These are phyloP conservation scores for Pleurotus citrinopileatus DNA, from an alignment of 768 basidiomycete species.

Conservation along the genomic window DNA sequence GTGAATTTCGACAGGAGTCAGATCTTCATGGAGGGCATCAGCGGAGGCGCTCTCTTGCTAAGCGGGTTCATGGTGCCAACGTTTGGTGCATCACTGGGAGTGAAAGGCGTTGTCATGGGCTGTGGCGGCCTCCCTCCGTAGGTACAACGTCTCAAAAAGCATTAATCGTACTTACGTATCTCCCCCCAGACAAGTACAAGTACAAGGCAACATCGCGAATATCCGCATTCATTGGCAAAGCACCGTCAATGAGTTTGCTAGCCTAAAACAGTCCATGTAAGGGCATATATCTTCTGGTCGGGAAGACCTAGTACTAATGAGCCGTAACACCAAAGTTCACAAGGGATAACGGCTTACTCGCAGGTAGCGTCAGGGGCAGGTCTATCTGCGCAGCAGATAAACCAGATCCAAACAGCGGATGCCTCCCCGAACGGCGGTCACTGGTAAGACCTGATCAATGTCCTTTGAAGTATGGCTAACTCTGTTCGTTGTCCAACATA, in stretches of 20 bases:
- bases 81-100: slow-evolving; percentile 22
- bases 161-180: neutral
- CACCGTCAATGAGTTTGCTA: slow-evolving; percentile 21
- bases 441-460: slow-evolving; percentile 20
- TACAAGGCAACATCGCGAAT: slow-evolving; percentile 23
- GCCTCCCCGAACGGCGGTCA: slow-evolving; percentile 23
- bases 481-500: slow-evolving; percentile 6
- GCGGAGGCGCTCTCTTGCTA: slow-evolving; percentile 23
- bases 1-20: slow-evolving; percentile 23
- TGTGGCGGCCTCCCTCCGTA: slow-evolving; percentile 25
- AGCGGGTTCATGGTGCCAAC: slow-evolving; percentile 24
- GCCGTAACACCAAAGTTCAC: slow-evolving; percentile 13
- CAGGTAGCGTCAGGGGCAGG: slow-evolving; percentile 18
- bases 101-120: slow-evolving; percentile 22
- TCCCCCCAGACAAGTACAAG: slow-evolving; percentile 19
- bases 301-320: neutral
- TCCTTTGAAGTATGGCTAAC: neutral
- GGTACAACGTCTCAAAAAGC: neutral
- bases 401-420: slow-evolving; percentile 21
- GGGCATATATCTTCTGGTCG: neutral
- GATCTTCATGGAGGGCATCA: slow-evolving; percentile 26
- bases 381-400: slow-evolving; percentile 14
- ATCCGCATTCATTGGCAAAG: slow-evolving; percentile 24
- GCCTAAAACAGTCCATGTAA: slow-evolving; percentile 21
- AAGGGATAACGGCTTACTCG: slow-evolving; percentile 21